These are phyloP conservation scores for Cercophora newfieldiana DNA, from an alignment of 495 filamentous ascomycete species.

Conservation along the genomic window DNA sequence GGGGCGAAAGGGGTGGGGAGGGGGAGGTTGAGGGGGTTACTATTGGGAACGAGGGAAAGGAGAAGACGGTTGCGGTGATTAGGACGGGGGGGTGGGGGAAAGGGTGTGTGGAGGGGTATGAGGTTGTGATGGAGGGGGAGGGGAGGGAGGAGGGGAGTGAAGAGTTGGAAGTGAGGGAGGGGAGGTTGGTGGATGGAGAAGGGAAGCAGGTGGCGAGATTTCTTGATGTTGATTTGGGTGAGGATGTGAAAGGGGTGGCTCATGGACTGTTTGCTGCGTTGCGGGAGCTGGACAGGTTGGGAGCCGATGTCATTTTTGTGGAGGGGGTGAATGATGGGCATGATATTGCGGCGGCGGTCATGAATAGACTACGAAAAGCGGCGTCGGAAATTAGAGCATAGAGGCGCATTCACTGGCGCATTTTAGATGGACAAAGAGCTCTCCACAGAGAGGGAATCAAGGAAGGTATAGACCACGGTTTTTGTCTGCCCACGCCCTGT, in stretches of 20 bases:
- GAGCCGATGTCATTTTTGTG: constrained; percentile 84
- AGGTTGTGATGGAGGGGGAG: constrained; percentile 20
- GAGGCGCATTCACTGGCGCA: constrained; percentile 14
- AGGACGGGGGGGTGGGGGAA: constrained; percentile 47
- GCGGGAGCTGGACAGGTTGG: constrained; percentile 75
- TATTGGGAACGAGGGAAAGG: neutral
- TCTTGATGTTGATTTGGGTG: constrained; percentile 65
- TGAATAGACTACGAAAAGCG: constrained; percentile 93
- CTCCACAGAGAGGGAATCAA: neutral
- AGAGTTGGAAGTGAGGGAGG: constrained; percentile 13
- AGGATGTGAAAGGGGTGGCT: constrained; percentile 69
- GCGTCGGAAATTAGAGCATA: constrained; percentile 59
- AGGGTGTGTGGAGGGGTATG: constrained; percentile 31
- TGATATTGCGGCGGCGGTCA: constrained; percentile 87
- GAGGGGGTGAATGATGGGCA: constrained; percentile 84
- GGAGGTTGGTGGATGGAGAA: constrained; percentile 34
- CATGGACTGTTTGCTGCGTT: constrained; percentile 84
- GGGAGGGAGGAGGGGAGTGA: neutral
- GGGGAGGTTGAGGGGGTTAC: neutral
- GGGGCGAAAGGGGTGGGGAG: constrained; percentile 19
- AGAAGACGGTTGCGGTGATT: constrained; percentile 41
- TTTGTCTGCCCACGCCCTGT: neutral
- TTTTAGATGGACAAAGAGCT: constrained; percentile 12
- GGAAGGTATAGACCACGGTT: neutral
- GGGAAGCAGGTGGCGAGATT: constrained; percentile 38